phyloP scores from a whole-genome alignment of 208 protist species.

The Leishmania amazonensis region DNA sequence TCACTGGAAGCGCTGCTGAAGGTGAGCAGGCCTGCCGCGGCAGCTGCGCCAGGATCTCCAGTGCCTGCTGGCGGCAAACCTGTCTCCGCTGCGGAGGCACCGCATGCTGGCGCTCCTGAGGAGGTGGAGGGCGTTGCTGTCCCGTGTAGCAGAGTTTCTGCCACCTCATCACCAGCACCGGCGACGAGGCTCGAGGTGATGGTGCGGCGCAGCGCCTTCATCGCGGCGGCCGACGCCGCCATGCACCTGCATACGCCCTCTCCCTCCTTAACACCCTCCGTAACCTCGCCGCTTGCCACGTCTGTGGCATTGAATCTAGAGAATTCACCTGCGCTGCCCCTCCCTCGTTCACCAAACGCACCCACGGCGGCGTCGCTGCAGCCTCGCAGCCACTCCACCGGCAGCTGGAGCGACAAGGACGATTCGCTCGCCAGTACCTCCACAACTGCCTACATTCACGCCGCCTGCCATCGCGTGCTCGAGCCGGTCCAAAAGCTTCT shows the following conservation, averaged over 20 bases:
- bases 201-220: conserved; percentile 10
- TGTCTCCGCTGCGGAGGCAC: background rate
- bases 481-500: conserved; percentile 14
- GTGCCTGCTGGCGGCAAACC: background rate
- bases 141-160: background rate
- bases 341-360: background rate
- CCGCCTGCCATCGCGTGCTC: conserved; percentile 14
- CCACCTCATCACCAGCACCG: background rate
- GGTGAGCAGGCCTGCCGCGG: background rate
- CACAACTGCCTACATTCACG: conserved; percentile 15
- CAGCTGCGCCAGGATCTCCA: background rate
- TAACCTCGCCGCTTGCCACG: background rate
- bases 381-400: background rate
- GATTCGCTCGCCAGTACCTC: background rate
- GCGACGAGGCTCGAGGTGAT: conserved; percentile 7
- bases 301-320: background rate
- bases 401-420: conserved; percentile 9
- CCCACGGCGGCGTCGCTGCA: background rate
- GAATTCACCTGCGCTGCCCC: background rate
- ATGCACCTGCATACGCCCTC: background rate
- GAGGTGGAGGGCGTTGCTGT: background rate
- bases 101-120: background rate
- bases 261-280: background rate
- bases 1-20: conserved; percentile 13
- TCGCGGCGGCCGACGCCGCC: conserved; percentile 3